Conservation (phyloP, 257 asterid genomes). For the Leonotis leonurus region DNA sequence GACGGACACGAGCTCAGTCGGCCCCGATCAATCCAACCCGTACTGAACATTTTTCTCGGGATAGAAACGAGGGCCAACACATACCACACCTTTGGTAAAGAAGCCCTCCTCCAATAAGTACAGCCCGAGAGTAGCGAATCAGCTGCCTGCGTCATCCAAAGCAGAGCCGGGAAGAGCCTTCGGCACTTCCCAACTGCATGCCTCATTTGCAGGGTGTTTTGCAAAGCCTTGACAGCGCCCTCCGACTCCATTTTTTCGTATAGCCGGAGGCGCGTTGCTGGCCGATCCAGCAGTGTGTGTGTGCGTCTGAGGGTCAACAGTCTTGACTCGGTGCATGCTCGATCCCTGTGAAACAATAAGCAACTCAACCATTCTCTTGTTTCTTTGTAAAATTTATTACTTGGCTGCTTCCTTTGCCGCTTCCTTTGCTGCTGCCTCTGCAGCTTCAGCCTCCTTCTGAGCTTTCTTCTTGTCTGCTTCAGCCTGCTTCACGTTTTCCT, state of each 20-base stretch:
- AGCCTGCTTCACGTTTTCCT: constrained; percentile 82
- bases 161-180: constrained; percentile 24
- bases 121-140: constrained; percentile 17
- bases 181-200: no score
- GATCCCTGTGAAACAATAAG: constrained; percentile 20
- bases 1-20: constrained; percentile 5
- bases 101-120: constrained; percentile 20
- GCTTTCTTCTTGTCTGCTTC: constrained; percentile 90
- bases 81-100: no score
- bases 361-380: constrained; percentile 42
- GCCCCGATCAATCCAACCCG: constrained; percentile 12
- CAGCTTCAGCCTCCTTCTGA: constrained; percentile 72
- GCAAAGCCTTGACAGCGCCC: constrained; percentile 37
- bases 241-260: constrained; percentile 20
- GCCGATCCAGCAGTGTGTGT: constrained; percentile 20
- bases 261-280: no score
- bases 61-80: constrained; percentile 13
- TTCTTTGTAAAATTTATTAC: no score
- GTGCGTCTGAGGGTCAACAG: constrained; percentile 19
- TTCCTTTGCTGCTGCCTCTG: no score
- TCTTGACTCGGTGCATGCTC: no score
- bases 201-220: constrained; percentile 29
- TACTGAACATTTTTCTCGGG: constrained; percentile 2
- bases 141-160: constrained; percentile 25
- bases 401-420: no score